Percentiles rank a stretch among this genome's conserved stretches.
phyloP scores from a whole-genome alignment of 345 rosid genomes.

The Camelina hispida region DNA sequence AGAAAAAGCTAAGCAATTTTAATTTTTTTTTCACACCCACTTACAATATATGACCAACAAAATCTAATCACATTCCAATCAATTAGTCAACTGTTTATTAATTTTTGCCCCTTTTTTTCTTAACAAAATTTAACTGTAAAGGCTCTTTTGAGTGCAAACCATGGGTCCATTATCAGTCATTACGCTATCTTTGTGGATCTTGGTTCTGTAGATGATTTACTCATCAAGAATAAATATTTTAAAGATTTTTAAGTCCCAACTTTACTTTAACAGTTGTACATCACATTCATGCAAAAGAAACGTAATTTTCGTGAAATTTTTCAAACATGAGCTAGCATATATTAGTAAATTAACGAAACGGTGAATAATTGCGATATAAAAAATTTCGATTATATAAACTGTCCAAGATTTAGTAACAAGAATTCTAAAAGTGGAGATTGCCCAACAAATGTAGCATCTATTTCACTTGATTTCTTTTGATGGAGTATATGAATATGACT shows the following conservation, averaged over 20 bases:
- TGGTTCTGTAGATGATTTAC: constrained; percentile 26
- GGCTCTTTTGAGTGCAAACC: constrained; percentile 26
- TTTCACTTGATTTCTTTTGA: constrained; percentile 12
- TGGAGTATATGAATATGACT: constrained; percentile 12
- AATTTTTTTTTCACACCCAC: constrained; percentile 28
- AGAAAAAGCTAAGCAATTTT: constrained; percentile 32
- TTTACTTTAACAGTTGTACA: constrained; percentile 32
- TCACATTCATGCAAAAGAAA: constrained; percentile 32
- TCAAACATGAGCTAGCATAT: not conserved
- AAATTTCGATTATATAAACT: not conserved
- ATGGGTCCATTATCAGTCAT: constrained; percentile 41
- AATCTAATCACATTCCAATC: constrained; percentile 42
- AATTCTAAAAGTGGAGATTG: not conserved
- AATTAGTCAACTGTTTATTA: constrained; percentile 36
- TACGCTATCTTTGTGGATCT: constrained; percentile 35
- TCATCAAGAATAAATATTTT: constrained; percentile 22
- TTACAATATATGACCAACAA: constrained; percentile 34
- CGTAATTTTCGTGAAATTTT: not conserved
- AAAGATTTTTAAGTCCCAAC: not conserved
- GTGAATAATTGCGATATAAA: not conserved
- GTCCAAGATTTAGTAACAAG: not conserved
- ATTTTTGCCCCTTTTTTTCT: constrained; percentile 18
- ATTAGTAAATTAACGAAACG: not conserved
- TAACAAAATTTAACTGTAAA: not conserved
- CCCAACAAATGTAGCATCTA: constrained; percentile 15